These are phyloP conservation scores for Oryza meyeriana DNA, from an alignment of 176 grass and related monocot species.

Conservation along the genomic window DNA sequence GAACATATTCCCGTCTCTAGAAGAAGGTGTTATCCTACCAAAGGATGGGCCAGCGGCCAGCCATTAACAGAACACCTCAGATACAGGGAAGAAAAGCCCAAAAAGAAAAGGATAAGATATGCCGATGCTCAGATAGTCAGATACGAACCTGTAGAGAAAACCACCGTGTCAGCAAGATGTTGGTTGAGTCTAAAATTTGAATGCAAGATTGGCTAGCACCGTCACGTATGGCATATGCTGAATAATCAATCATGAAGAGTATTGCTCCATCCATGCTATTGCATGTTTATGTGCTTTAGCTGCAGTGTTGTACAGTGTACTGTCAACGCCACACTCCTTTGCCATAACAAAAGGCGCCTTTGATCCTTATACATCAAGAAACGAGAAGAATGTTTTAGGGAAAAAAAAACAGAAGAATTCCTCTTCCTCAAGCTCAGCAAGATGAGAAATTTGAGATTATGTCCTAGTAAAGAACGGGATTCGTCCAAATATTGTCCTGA, in stretches of 20 bases:
- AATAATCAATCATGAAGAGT: not conserved
- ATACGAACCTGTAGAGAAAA: too few relatives aligned
- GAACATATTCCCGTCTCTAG: not conserved
- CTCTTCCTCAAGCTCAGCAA: too few relatives aligned
- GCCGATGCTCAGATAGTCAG: not conserved
- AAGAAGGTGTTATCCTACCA: not conserved
- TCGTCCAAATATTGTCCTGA: too few relatives aligned
- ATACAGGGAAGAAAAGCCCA: not conserved
- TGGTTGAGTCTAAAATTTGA: not conserved
- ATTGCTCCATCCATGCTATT: not conserved
- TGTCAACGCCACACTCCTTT: too few relatives aligned
- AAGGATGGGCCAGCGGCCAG: not conserved
- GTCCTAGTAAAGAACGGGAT: too few relatives aligned
- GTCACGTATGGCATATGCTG: not conserved
- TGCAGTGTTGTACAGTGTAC: too few relatives aligned
- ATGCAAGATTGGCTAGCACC: not conserved
- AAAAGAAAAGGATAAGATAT: not conserved
- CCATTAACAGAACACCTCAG: not conserved
- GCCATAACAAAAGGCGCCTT: too few relatives aligned
- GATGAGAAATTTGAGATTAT: too few relatives aligned
- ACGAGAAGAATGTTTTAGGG: too few relatives aligned
- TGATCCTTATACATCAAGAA: too few relatives aligned
- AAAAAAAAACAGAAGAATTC: too few relatives aligned
- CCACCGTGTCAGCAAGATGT: not conserved
- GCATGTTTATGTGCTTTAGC: not conserved